Base-by-base conservation (phyloP, 352 stramenopile species). In the Pythium dissotocum region DNA sequence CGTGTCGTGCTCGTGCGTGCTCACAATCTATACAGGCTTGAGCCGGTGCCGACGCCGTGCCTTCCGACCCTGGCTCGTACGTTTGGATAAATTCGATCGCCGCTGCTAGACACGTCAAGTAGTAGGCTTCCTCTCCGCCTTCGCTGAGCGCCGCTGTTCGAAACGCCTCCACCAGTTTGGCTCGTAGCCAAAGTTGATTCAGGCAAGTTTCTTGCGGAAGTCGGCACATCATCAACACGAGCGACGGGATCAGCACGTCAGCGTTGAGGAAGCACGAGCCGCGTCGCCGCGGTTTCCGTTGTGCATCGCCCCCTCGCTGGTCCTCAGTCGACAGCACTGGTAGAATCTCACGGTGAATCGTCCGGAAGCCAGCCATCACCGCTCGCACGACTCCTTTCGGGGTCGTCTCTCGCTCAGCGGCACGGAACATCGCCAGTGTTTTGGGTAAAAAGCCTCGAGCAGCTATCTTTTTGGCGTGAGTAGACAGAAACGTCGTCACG, bases 181-280 rank as follows among this genome's bases (percentile, higher is more conserved):
- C 32, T 6, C 59, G 72, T 13, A 58, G 63, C 72, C 69, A 76
- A 2, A 79, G 72, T 8, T 56, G 24, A 24, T 79, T 60, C 4
- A 79, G 57, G 32, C 73, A 64, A 0, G 35, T 55, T 1, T 38
- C 44, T 5, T 61, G 49, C 0, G 65, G 61, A 0, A 76, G 40
- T 18, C 65, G 65, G 40, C 64, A 72, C 54, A 79, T 74, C 57
- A 79, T 74, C 21, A 79, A 57, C 53, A 79, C 72, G 16, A 79
- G 35, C 26, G 69, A 67, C 4, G 72, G 72, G 48, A 79, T 74
- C 18, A 79, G 54, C 54, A 79, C 61, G 35, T 79, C 72, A 5
- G 72, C 72, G 42, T 72, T 79, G 7, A 79, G 46, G 44, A 74
- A 73, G 32, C 49, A 67, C 1, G 68, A 74, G 2, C 21, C 32